Evolutionary conservation across 208 protist species (phyloP).

Genomic region (Vickermania spadyakhi): DNA sequence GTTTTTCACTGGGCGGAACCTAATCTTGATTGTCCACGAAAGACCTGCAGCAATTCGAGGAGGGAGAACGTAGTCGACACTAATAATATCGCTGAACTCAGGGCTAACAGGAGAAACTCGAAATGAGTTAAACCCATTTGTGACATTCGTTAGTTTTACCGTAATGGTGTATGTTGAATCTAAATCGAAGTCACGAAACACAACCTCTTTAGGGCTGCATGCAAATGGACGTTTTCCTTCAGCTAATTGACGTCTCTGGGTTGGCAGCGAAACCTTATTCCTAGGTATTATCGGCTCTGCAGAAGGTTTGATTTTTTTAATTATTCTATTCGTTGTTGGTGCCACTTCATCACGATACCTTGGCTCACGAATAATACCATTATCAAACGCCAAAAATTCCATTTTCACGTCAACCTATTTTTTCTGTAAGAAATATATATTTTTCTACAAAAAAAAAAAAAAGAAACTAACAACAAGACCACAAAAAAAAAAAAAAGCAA

Average conservation of each 20-base stretch:
- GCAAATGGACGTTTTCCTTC: slow-evolving; percentile 12
- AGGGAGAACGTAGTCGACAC: slow-evolving; percentile 46
- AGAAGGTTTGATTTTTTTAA: slow-evolving; percentile 1
- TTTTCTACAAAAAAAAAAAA: not conserved
- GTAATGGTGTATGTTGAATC: slow-evolving; percentile 38
- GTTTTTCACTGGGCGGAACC: slow-evolving; percentile 49
- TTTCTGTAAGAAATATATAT: not conserved
- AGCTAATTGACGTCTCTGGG: not conserved
- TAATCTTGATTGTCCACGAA: slow-evolving; percentile 47
- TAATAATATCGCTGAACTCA: slow-evolving; percentile 44
- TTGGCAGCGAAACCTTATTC: not conserved
- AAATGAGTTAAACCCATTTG: slow-evolving; percentile 60
- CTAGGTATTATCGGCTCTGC: slow-evolving; percentile 1
- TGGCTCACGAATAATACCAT: slow-evolving; percentile 47
- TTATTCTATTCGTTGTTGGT: slow-evolving; percentile 7
- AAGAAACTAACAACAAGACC: slow-evolving; percentile 2
- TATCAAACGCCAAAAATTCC: slow-evolving; percentile 59
- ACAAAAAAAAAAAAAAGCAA: not conserved
- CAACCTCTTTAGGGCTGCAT: slow-evolving; percentile 30
- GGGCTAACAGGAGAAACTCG: slow-evolving; percentile 58
- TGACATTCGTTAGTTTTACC: slow-evolving; percentile 77
- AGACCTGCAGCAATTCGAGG: slow-evolving; percentile 73
- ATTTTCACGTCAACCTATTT: slow-evolving; percentile 12
- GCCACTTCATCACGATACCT: slow-evolving; percentile 35
- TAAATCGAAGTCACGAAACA: slow-evolving; percentile 78